Evolutionary conservation across 129 eudicot genomes (phyloP), one percentile per base, ranked within the genome.

Genomic region (Flaveria sonorensis): DNA sequence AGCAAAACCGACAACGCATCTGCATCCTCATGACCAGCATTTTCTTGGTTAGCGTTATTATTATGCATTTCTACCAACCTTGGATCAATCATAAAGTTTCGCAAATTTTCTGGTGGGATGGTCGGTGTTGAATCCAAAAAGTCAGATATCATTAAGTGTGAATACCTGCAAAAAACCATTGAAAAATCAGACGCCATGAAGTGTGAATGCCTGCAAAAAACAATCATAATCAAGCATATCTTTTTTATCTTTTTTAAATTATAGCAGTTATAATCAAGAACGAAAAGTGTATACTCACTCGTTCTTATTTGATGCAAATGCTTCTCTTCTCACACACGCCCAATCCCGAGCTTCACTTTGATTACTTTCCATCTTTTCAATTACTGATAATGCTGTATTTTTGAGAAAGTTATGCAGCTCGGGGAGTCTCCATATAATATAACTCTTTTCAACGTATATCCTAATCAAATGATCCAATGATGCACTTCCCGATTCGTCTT

Each of bases 391-490:
- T 1, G 99, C 97, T 12, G 94, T 77, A 71, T 89, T 88, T 80
- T 83, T 85, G 2, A 94, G 84, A 78, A 94, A 77, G 80, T 91
- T 87, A 51, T 91, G 97, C 68, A 94, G 83, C 73, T 89, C 93
- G 24, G 99, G 99, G 16, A 94, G 96, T 89, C 99, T 89, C 99
- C 99, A 94, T 52, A 94, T 82, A 13, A 94, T 67, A 72, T 94
- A 89, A 70, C 92, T 91, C 85, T 89, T 87, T 76, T 89, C 99
- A 16, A 94, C 88, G 14, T 91, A 94, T 74, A 94, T 91, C 23
- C 81, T 85, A 42, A 89, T 86, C 81, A 94, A 65, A 83, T 91
- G 99, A 85, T 91, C 96, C 88, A 91, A 70, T 0, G 99, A 84
- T 16, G 85, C 93, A 66, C 79, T 85, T 81, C 90, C 93, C 11